Conservation (phyloP, 768 basidiomycete genomes). For the Cubamyces sp. region DNA sequence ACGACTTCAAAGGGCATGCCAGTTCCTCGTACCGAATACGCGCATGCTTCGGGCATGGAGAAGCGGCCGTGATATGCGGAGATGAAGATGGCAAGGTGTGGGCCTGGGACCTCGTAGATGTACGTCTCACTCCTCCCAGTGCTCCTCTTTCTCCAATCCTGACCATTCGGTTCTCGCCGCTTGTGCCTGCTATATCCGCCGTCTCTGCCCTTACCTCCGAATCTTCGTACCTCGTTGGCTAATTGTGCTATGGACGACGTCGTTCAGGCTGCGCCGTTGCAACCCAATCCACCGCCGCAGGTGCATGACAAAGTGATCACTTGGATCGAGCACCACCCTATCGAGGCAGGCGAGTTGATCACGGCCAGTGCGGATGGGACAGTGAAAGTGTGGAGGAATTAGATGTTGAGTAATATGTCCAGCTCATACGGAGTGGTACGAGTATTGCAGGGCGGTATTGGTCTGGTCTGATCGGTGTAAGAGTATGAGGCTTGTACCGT, state of each 20-base stretch:
- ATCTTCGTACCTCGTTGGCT: background rate
- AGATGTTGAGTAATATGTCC: background rate
- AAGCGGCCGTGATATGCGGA: slow-evolving; percentile 81
- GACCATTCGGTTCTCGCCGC: slow-evolving; percentile 19
- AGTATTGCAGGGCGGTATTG: too few species aligned
- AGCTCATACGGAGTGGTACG: too few species aligned
- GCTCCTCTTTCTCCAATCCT: background rate
- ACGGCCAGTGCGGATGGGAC: slow-evolving; percentile 92
- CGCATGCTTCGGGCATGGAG: slow-evolving; percentile 81
- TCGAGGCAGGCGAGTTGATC: slow-evolving; percentile 78
- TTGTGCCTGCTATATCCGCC: background rate
- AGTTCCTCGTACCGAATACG: slow-evolving; percentile 79
- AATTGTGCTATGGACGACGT: background rate
- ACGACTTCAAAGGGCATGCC: slow-evolving; percentile 79
- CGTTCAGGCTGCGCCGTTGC: slow-evolving; percentile 66
- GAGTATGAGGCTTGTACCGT: too few species aligned
- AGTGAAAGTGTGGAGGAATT: slow-evolving; percentile 77
- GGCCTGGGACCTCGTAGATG: slow-evolving; percentile 94
- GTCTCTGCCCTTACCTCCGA: background rate
- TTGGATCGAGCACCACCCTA: slow-evolving; percentile 91
- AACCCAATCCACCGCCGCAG: slow-evolving; percentile 75
- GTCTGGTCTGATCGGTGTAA: background rate
- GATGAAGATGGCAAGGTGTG: slow-evolving; percentile 90
- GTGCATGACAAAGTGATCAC: slow-evolving; percentile 85
- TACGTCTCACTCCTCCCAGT: slow-evolving; percentile 44